Evolutionary conservation across 2,329 filamentous ascomycete genomes (phyloP), one percentile per base, ranked within the genome.

Genomic region (Colletotrichum magnum): DNA sequence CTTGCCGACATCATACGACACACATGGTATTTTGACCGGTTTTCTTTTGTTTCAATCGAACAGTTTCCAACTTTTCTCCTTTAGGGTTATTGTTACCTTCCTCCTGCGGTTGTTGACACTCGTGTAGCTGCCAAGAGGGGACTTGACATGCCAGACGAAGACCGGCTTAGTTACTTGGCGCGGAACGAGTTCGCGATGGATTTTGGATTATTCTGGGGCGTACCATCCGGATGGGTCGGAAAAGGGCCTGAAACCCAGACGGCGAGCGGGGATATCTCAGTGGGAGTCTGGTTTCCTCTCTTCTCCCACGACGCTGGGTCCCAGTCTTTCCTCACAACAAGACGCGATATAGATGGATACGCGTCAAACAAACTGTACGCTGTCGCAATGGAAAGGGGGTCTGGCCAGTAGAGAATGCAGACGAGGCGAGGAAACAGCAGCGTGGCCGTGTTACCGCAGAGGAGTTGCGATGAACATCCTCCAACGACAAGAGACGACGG

Each of bases 401-500:
- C 36, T 43, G 9, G 36, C 18, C 24, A 32, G 36, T 21, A 28
- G 18, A 21, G 41, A 51, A 5, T 39, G 45, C 39, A 56, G 60
- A 47, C 26, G 52, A 64, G 48, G n/a, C 32, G 58, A 53, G 15
- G 53, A 67, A 26, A n/a, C 47, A 47, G 39, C 47, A 43, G 21
- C 16, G 39, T 58, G 60, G 53, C 52, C 39, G 60, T 48, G 54
- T 18, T 28, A 21, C 54, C n/a, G 28, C 50, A n/a, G 15, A 51
- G 9, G 26, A 57, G 62, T 66, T 69, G 66, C 66, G 66, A 69
- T 51, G 54, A 66, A 66, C 45, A 52, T 16, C 28, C 21, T 52
- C 26, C 43, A 28, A 5, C 36, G 26, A 59, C 48, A 60, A 59
- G 51, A 56, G 66, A 68, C 41, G 62, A 39, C 18, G n/a, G 41